Percentiles rank a stretch among this genome's conserved stretches.
phyloP scores from a whole-genome alignment of 345 rosid species.

The Ceriops zippeliana region DNA sequence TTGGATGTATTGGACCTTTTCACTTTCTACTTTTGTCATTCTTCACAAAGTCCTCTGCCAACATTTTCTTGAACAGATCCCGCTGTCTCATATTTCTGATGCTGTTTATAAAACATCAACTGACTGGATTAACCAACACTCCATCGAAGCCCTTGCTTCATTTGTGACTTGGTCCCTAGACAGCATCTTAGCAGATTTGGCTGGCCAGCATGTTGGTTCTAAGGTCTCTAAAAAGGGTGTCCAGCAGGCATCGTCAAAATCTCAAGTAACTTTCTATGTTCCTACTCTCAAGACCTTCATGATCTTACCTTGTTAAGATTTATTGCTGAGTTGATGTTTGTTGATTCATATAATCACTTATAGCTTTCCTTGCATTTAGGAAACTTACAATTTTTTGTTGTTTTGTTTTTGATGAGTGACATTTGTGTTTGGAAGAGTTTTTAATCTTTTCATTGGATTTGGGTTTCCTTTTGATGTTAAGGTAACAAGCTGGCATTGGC shows the following conservation, averaged over 20 bases:
- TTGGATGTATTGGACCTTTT: neutral
- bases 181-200: constrained; percentile 54
- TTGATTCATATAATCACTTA: neutral
- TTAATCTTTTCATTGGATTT: neutral
- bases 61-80: constrained; percentile 41
- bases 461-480: neutral
- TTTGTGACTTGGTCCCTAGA: constrained; percentile 67
- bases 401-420: neutral
- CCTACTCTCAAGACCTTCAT: neutral
- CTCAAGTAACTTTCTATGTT: constrained; percentile 37
- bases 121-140: constrained; percentile 68
- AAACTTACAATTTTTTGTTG: neutral
- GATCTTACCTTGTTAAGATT: neutral
- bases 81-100: constrained; percentile 57
- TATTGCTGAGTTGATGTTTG: neutral
- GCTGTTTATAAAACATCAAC: constrained; percentile 59
- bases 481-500: neutral
- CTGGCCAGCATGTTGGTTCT: constrained; percentile 42
- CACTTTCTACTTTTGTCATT: neutral
- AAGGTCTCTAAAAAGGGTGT: constrained; percentile 54
- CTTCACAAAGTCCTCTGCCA: neutral
- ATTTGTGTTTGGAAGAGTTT: neutral
- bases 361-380: neutral
- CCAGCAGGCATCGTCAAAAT: constrained; percentile 47
- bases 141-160: constrained; percentile 53